A percentile compares a stretch with the other conserved stretches of the same genome.
Evolutionary conservation across 352 stramenopile genomes (phyloP).

Genomic region (Achlya hypogyna): DNA sequence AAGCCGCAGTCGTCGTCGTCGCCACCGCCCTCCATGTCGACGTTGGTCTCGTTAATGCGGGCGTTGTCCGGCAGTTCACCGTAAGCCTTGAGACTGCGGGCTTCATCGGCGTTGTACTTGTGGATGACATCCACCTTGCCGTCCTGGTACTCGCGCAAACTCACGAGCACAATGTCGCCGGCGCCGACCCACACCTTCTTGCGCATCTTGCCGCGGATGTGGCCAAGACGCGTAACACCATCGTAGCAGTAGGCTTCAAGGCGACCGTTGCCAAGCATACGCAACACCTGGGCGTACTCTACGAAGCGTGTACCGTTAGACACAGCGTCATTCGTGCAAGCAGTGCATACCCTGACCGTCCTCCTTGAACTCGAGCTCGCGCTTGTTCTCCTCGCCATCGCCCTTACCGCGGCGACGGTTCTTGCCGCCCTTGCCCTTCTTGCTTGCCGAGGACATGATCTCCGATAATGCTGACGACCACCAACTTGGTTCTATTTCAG

Average conservation of each 20-base stretch:
- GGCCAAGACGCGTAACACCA: slow-evolving; percentile 93
- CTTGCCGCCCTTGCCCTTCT: slow-evolving; percentile 97
- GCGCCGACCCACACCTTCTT: slow-evolving; percentile 99
- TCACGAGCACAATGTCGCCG: slow-evolving; percentile 98
- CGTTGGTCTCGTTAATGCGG: slow-evolving; percentile 81
- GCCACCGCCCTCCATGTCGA: slow-evolving; percentile 77
- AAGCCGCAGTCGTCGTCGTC: slow-evolving; percentile 87
- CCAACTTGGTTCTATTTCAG: background rate
- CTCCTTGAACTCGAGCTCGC: slow-evolving; percentile 99
- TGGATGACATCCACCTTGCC: slow-evolving; percentile 99
- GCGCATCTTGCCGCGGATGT: slow-evolving; percentile 99
- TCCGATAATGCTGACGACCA: background rate
- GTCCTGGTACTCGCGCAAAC: slow-evolving; percentile 99
- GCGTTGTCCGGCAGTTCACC: slow-evolving; percentile 97
- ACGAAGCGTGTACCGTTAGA: background rate
- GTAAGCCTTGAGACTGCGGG: slow-evolving; percentile 98
- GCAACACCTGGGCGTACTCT: slow-evolving; percentile 97
- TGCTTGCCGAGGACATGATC: slow-evolving; percentile 26
- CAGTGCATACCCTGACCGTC: slow-evolving; percentile 88
- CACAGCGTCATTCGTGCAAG: background rate
- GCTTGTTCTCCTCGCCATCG: slow-evolving; percentile 98
- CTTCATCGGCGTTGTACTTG: slow-evolving; percentile 97
- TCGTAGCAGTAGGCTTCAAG: slow-evolving; percentile 99
- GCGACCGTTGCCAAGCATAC: slow-evolving; percentile 98
- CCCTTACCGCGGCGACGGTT: slow-evolving; percentile 97